A percentile compares a stretch with the other conserved stretches of the same genome.
phyloP scores from a whole-genome alignment of 1,284 basidiomycete species.

The Malassezia restricta region DNA sequence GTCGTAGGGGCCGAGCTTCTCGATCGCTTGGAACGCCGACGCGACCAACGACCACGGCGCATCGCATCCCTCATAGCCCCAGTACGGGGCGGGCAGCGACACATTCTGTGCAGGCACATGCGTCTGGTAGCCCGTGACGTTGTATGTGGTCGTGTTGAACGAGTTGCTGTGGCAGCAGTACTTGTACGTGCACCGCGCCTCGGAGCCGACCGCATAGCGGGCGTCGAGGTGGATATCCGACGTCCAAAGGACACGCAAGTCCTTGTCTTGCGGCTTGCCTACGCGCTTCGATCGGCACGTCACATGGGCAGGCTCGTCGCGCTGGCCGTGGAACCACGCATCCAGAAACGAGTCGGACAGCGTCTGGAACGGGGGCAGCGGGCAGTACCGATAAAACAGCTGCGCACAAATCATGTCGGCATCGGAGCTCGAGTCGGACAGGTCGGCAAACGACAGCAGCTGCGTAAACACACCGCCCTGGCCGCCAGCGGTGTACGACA shows the following conservation, averaged over 20 bases:
- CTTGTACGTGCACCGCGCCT: conserved; percentile 61
- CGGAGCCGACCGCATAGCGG: conserved; percentile 61
- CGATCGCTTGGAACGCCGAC: conserved; percentile 59
- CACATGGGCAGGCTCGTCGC: background rate
- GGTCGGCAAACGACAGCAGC: conserved; percentile 36
- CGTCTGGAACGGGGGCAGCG: conserved; percentile 19
- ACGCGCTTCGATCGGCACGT: background rate
- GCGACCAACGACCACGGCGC: conserved; percentile 58
- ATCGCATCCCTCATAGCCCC: conserved; percentile 52
- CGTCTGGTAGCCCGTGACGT: conserved; percentile 36
- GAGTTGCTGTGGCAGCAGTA: conserved; percentile 56
- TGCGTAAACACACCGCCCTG: conserved; percentile 30
- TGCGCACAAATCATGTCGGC: conserved; percentile 34
- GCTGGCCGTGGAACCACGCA: conserved; percentile 28
- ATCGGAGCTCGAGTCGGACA: conserved; percentile 24
- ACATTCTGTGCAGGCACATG: conserved; percentile 21
- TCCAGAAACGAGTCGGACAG: conserved; percentile 27
- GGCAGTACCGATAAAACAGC: conserved; percentile 20
- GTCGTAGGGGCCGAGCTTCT: conserved; percentile 55
- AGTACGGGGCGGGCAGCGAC: conserved; percentile 30
- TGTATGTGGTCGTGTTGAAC: conserved; percentile 49
- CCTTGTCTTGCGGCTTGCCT: conserved; percentile 30
- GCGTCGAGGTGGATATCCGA: conserved; percentile 69
- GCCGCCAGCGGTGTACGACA: conserved; percentile 20
- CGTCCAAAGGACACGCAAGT: conserved; percentile 61